Conservation (phyloP, 768 basidiomycete species). For the Mycena metata region DNA sequence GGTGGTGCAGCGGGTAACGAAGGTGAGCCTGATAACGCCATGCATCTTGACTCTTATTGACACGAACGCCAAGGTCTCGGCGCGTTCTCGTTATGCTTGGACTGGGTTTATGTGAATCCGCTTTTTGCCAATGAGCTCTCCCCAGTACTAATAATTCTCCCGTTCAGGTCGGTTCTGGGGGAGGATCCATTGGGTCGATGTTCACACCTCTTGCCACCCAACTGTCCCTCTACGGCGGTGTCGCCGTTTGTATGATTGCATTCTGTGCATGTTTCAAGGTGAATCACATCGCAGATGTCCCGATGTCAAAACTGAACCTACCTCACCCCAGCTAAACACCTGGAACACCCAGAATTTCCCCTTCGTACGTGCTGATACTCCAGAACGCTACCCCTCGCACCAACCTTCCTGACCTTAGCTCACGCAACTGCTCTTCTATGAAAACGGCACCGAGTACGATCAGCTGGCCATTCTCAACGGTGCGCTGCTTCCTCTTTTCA, state of each 20-base stretch:
- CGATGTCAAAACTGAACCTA: too few species aligned
- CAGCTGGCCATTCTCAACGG: conserved; percentile 63
- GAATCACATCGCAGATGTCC: too few species aligned
- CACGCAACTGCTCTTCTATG: conserved; percentile 47
- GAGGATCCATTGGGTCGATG: conserved; percentile 51
- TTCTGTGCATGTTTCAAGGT: conserved; percentile 45
- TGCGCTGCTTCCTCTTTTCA: conserved; percentile 1
- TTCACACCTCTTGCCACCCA: conserved; percentile 64
- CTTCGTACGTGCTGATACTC: conserved; percentile 37
- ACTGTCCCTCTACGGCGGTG: conserved; percentile 59
- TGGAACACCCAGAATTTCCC: conserved; percentile 47
- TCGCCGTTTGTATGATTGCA: conserved; percentile 57
- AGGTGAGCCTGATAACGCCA: neutral
- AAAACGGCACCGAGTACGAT: conserved; percentile 61
- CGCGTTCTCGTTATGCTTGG: conserved; percentile 64
- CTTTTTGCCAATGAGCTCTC: conserved; percentile 42
- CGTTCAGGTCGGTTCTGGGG: conserved; percentile 45
- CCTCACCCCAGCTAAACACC: neutral
- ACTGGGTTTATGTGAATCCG: conserved; percentile 64
- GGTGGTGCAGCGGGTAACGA: conserved; percentile 68
- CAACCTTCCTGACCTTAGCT: conserved; percentile 37
- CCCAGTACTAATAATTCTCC: conserved; percentile 19
- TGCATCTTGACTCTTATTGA: too few species aligned
- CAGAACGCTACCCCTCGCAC: too few species aligned
- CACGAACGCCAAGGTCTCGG: conserved; percentile 54